phyloP scores from a whole-genome alignment of 352 stramenopile species.

The Peronospora belbahrii region DNA sequence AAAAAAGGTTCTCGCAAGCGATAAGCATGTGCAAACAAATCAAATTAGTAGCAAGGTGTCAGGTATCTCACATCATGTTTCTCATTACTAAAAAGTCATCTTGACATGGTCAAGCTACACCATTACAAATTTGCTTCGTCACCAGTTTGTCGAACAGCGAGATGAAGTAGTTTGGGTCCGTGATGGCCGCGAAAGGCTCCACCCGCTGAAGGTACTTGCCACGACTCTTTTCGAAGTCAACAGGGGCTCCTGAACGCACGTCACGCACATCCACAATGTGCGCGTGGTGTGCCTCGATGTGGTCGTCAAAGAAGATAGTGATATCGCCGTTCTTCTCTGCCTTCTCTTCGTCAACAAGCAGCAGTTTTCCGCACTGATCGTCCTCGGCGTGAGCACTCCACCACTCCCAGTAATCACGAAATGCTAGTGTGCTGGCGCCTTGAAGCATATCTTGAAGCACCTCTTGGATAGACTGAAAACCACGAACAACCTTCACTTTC shows the following conservation, averaged over 20 bases:
- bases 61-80: background rate
- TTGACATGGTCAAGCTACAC: background rate
- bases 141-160: conserved; percentile 33
- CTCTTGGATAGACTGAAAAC: conserved; percentile 43
- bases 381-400: background rate
- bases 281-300: conserved; percentile 61
- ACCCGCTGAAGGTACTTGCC: conserved; percentile 60
- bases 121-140: conserved; percentile 8
- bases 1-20: conserved; percentile 56
- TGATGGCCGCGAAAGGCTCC: conserved; percentile 77
- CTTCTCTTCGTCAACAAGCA: background rate
- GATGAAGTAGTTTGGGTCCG: conserved; percentile 62
- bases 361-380: too few species aligned
- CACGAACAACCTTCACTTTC: conserved; percentile 42
- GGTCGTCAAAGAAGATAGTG: conserved; percentile 69
- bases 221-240: conserved; percentile 51
- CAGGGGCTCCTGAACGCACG: conserved; percentile 28
- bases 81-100: background rate
- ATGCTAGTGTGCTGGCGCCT: conserved; percentile 37
- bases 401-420: conserved; percentile 43
- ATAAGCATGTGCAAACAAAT: background rate
- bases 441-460: conserved; percentile 30
- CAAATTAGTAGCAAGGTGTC: background rate
- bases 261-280: conserved; percentile 81
- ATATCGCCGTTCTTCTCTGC: conserved; percentile 9